Evolutionary conservation across 2,329 filamentous ascomycete genomes (phyloP).

Genomic region (Dactylellina sp.): DNA sequence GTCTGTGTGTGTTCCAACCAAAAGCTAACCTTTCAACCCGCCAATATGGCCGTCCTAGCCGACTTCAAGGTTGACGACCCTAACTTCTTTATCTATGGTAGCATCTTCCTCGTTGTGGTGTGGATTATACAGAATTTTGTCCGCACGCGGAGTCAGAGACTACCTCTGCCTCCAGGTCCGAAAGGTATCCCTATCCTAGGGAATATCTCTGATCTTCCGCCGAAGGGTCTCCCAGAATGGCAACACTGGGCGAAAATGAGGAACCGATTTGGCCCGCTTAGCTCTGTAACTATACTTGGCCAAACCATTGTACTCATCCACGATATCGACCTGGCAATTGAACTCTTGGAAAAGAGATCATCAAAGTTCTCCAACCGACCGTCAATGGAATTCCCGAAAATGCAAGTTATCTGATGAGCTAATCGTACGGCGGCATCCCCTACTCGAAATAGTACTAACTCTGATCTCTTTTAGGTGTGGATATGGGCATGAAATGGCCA

Average conservation of each 20-base stretch:
- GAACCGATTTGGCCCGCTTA: slow-evolving; percentile 64
- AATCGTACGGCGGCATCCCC: too few relatives aligned
- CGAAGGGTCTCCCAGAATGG: slow-evolving; percentile 63
- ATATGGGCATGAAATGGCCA: slow-evolving; percentile 16
- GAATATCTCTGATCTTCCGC: slow-evolving; percentile 63
- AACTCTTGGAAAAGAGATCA: slow-evolving; percentile 65
- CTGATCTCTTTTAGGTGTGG: slow-evolving; percentile 39
- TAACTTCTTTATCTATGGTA: too few relatives aligned
- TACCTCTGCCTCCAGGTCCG: slow-evolving; percentile 33
- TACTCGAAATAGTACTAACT: too few relatives aligned
- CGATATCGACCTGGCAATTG: slow-evolving; percentile 64
- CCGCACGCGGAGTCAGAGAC: slow-evolving; percentile 14
- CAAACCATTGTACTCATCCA: slow-evolving; percentile 63
- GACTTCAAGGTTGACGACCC: too few relatives aligned
- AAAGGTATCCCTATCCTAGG: slow-evolving; percentile 61
- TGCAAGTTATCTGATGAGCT: slow-evolving; percentile 62
- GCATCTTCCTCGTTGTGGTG: slow-evolving; percentile 7
- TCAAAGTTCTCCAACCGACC: slow-evolving; percentile 64
- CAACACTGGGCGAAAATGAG: slow-evolving; percentile 64
- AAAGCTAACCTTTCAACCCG: too few relatives aligned
- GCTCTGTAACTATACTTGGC: slow-evolving; percentile 65
- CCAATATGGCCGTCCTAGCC: too few relatives aligned
- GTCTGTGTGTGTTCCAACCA: too few relatives aligned
- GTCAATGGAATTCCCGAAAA: slow-evolving; percentile 62
- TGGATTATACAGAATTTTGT: slow-evolving; percentile 16